Evolutionary conservation across 805 yeast species (phyloP), one percentile per base, ranked within the genome.

Genomic region (Yamadazyma nakazawae): DNA sequence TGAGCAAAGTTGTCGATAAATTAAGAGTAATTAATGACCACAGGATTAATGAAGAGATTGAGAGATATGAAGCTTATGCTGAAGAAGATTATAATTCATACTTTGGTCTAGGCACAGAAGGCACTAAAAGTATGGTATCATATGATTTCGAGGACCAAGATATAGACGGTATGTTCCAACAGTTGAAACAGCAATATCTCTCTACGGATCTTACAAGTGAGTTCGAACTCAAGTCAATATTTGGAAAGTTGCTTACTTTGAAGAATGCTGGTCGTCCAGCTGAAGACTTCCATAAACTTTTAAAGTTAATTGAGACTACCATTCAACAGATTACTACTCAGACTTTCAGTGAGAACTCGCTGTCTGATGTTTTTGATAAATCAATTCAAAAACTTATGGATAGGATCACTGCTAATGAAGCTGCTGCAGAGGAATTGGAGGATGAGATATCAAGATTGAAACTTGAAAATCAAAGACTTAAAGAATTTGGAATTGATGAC

Each of bases 51-150:
- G 66, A 64, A 25, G 73, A 67, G 42, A 67, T 71, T 19, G 70
- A 68, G 19, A 62, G 61, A 38, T 72, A 67, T 48, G 73, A 71
- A 48, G 58, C 52, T 2, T 63, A 52, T 45, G 75, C 72, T 1
- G 74, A 67, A 45, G 74, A 68, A 21, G 77, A 72, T 47, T 67
- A 61, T 45, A 56, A 57, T 18, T 61, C 47, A 17, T 48, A 40
- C 35, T 48, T 53, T 36, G 54, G 50, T 9, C 17, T 48, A 12
- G 39, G 42, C 2, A 13, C 25, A n/a, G 49, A 47, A 9, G 37
- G 40, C 21, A 36, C 43, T 13, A 46, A 46, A 16, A 50, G 50
- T 32, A 26, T 42, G 12, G 24, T 34, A 8, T 40, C 46, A 9
- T 40, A 34, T 31, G 48, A 42, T 1, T 24, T 26, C 11, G 51